Conservation (phyloP, 2,329 filamentous ascomycete genomes). For the Alternaria solani region DNA sequence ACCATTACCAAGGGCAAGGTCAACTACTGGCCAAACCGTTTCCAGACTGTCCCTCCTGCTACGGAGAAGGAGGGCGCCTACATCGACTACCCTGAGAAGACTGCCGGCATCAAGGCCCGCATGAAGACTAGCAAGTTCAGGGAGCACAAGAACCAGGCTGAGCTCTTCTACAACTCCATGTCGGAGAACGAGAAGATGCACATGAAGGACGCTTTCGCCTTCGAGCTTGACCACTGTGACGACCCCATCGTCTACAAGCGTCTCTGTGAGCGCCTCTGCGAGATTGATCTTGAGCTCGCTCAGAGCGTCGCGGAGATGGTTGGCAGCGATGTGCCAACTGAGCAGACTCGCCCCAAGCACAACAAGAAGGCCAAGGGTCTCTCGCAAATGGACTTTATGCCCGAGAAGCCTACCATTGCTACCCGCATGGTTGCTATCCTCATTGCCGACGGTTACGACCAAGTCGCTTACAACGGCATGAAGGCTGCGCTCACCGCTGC, state of each 20-base stretch:
- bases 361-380: constrained; percentile 72
- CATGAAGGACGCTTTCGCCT: constrained; percentile 67
- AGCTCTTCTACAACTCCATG: constrained; percentile 84
- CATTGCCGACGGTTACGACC: constrained; percentile 79
- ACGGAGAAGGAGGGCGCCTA: constrained; percentile 71
- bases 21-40: constrained; percentile 83
- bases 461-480: constrained; percentile 69
- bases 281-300: constrained; percentile 76
- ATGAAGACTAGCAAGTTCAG: constrained; percentile 76
- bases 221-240: constrained; percentile 83
- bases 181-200: constrained; percentile 71
- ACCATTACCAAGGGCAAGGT: constrained; percentile 75
- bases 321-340: constrained; percentile 67
- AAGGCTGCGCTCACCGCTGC: constrained; percentile 69
- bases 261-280: constrained; percentile 71
- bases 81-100: constrained; percentile 70
- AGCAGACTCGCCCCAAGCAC: constrained; percentile 65
- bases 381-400: constrained; percentile 73
- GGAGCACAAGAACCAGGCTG: constrained; percentile 79
- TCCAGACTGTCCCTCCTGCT: constrained; percentile 69
- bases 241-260: constrained; percentile 78
- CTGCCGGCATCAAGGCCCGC: constrained; percentile 74
- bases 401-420: constrained; percentile 70
- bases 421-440: constrained; percentile 78
- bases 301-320: constrained; percentile 74